These are phyloP conservation scores for Asterochloris erici DNA, from an alignment of 139 green algal species.

Conservation along the genomic window DNA sequence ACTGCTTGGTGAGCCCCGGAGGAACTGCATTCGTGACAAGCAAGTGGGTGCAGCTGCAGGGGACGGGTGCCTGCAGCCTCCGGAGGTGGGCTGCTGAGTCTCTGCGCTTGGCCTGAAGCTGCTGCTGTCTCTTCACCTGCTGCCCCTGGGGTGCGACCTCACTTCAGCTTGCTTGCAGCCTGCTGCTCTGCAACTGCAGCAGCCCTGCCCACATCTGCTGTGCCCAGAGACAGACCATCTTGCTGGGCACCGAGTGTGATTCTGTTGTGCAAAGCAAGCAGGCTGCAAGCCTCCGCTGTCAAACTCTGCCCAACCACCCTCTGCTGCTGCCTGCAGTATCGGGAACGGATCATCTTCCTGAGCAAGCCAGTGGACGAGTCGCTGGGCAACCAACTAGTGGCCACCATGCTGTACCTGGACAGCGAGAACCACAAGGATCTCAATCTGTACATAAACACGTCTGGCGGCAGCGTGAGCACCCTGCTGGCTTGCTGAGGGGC, in stretches of 20 bases:
- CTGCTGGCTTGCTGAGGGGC: neutral
- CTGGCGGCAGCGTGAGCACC: constrained; percentile 65
- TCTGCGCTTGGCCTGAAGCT: neutral
- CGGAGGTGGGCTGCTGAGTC: neutral
- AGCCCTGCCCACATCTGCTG: too few species aligned
- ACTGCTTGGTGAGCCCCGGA: constrained; percentile 63
- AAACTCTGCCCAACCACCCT: constrained; percentile 1
- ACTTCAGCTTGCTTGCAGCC: too few species aligned
- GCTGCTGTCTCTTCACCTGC: neutral
- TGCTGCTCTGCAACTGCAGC: too few species aligned
- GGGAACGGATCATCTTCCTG: constrained; percentile 89
- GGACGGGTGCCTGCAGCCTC: too few species aligned
- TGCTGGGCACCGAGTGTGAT: neutral
- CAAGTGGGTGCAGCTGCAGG: too few species aligned
- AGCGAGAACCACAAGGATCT: constrained; percentile 84
- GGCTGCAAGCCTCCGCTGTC: neutral
- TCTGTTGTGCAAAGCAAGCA: neutral
- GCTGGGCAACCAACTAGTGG: constrained; percentile 87
- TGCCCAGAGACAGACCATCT: too few species aligned
- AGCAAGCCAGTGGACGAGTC: constrained; percentile 83
- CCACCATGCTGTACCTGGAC: constrained; percentile 92
- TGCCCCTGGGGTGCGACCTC: neutral
- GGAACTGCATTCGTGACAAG: neutral
- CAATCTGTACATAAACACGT: constrained; percentile 88
- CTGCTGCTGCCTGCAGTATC: constrained; percentile 53